These are phyloP conservation scores for Globisporangium spiculum DNA, from an alignment of 352 stramenopile species.

Conservation along the genomic window DNA sequence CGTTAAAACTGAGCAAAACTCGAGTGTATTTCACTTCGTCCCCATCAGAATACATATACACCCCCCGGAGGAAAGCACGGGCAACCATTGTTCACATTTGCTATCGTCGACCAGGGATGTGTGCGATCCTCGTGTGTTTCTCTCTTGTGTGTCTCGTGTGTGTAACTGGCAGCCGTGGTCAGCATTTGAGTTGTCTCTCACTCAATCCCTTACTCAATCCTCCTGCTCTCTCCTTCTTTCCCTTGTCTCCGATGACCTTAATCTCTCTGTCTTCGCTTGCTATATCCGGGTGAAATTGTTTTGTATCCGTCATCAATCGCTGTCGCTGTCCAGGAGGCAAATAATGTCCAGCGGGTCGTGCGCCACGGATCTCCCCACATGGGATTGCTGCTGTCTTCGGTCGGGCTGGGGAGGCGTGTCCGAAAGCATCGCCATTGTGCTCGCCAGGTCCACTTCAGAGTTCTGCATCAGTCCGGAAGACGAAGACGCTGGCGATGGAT, in stretches of 20 bases:
- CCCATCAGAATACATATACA: too few species aligned
- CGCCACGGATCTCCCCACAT: slow-evolving; percentile 16
- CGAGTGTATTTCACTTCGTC: too few species aligned
- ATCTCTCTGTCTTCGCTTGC: neutral
- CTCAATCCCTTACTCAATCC: too few species aligned
- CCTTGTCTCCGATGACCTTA: neutral
- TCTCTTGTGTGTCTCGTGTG: too few species aligned
- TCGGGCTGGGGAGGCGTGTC: slow-evolving; percentile 54
- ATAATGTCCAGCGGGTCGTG: slow-evolving; percentile 62
- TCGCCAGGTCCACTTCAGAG: slow-evolving; percentile 48
- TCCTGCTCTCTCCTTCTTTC: too few species aligned
- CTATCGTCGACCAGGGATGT: too few species aligned
- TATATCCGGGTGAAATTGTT: neutral
- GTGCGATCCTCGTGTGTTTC: too few species aligned
- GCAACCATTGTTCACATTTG: too few species aligned
- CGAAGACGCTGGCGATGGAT: slow-evolving; percentile 5
- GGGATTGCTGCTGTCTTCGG: slow-evolving; percentile 20
- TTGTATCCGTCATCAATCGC: slow-evolving; percentile 34
- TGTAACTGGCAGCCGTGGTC: too few species aligned
- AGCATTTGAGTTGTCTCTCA: too few species aligned
- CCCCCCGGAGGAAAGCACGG: too few species aligned
- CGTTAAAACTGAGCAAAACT: too few species aligned
- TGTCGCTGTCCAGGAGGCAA: slow-evolving; percentile 77
- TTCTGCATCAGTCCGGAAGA: slow-evolving; percentile 22
- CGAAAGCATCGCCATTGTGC: slow-evolving; percentile 62